Evolutionary conservation across 441 rosid species (phyloP), one percentile per base, ranked within the genome.

Genomic region (Erodium texanum): DNA sequence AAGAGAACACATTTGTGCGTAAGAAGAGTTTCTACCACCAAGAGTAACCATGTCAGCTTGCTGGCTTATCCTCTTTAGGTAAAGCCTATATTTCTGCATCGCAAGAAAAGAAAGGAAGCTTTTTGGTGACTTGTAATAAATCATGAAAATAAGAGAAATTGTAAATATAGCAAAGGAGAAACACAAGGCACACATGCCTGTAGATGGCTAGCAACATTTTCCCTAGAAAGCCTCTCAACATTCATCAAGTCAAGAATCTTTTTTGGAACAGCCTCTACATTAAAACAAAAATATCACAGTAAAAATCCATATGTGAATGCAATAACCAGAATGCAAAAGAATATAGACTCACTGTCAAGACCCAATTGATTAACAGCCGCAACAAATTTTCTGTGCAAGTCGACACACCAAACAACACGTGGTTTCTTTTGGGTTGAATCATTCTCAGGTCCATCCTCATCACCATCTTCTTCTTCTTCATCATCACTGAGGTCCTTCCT

Each of bases 141-240:
- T 19, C 3, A 19, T 24, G 19, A 22, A 19, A 20, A 56, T 20
- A 56, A 8, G 24, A 50, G 58, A 50, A 50, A 50, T 50, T 16
- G 8, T 50, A 50, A 15, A 50, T 50, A 50, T 15, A 50, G 58
- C 20, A 50, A 62, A 41, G 15, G 67, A 64, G 43, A 66, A 59
- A 59, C 66, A 65, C 66, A 74, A 74, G 67, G 27, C 72, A 69
- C 72, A 69, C 24, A 54, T 79, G 80, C 97, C 94, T 91, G 97
- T 67, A 93, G 85, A 81, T 88, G 97, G 75, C 99, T 92, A 61
- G 99, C 99, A 65, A 95, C 99, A 76, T 95, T 93, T 85, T 93
- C 96, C 78, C 99, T 91, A 14, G 97, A 86, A 65, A 91, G 87
- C 69, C 91, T 86, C 65, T 89, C 99, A 50, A 91, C 89, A 73